phyloP scores from a whole-genome alignment of 192 early-diverging fungal genomes.

The Backusella macrospora region DNA sequence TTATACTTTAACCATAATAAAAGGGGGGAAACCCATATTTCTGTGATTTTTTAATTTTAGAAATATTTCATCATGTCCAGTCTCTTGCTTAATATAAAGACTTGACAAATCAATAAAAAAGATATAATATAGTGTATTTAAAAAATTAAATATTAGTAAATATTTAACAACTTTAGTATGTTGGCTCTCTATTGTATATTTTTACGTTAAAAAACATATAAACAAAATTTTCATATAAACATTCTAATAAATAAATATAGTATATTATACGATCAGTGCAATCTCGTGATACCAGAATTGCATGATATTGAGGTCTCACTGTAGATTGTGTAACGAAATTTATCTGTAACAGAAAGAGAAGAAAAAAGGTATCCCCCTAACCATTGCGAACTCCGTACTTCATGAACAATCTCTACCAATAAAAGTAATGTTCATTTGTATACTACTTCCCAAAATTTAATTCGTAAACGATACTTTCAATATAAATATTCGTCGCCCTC shows the following conservation, averaged over 20 bases:
- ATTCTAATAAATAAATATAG: not conserved
- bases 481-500: not conserved
- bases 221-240: not conserved
- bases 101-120: too few relatives aligned
- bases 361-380: not conserved
- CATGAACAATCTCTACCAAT: slow-evolving; percentile 5
- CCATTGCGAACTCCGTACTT: not conserved
- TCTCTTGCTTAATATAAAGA: not conserved
- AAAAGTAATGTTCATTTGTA: not conserved
- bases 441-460: not conserved
- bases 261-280: not conserved
- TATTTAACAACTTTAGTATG: too few relatives aligned
- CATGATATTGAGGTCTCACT: not conserved
- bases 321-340: not conserved
- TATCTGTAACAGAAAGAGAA: not conserved
- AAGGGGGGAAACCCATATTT: not conserved
- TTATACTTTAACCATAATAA: not conserved
- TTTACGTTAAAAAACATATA: not conserved
- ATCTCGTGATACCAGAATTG: not conserved
- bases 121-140: too few relatives aligned
- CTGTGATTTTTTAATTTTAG: not conserved
- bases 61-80: not conserved
- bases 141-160: too few relatives aligned
- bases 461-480: not conserved
- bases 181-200: too few relatives aligned